These are phyloP conservation scores for Apiospora rasikravindrae DNA, from an alignment of 2,329 filamentous ascomycete genomes.

Conservation along the genomic window DNA sequence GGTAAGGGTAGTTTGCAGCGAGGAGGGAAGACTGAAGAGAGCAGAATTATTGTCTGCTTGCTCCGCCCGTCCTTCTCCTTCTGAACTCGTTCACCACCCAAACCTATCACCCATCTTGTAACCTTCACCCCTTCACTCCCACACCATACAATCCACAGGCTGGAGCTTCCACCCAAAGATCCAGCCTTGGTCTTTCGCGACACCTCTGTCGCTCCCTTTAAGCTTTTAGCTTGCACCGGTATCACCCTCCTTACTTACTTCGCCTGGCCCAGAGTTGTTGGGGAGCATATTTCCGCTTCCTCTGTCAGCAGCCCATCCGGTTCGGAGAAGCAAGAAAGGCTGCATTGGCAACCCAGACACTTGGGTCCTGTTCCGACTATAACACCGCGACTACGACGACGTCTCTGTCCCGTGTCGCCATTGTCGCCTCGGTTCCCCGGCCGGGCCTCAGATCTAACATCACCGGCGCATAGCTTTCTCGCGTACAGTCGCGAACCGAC, in stretches of 20 bases:
- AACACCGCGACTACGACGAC: conserved; percentile 2
- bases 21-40: conserved; percentile 16
- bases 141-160: conserved; percentile 18
- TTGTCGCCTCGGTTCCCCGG: background rate
- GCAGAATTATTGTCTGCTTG: conserved; percentile 19
- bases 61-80: conserved; percentile 19
- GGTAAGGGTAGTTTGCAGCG: conserved; percentile 19
- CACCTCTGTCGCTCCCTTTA: background rate
- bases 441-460: background rate
- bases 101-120: conserved; percentile 14
- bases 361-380: background rate
- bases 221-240: background rate
- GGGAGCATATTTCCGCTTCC: background rate
- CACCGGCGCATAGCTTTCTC: conserved; percentile 11
- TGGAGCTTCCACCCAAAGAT: conserved; percentile 19
- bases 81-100: conserved; percentile 17
- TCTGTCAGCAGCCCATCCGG: background rate
- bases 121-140: conserved; percentile 9
- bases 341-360: conserved; percentile 3
- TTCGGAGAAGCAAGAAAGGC: background rate
- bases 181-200: conserved; percentile 19
- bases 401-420: conserved; percentile 5
- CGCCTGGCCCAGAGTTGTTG: background rate
- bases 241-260: background rate
- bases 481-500: conserved; percentile 2